Conservation (phyloP, 1,284 basidiomycete genomes). For the Boletellus deceptivus region DNA sequence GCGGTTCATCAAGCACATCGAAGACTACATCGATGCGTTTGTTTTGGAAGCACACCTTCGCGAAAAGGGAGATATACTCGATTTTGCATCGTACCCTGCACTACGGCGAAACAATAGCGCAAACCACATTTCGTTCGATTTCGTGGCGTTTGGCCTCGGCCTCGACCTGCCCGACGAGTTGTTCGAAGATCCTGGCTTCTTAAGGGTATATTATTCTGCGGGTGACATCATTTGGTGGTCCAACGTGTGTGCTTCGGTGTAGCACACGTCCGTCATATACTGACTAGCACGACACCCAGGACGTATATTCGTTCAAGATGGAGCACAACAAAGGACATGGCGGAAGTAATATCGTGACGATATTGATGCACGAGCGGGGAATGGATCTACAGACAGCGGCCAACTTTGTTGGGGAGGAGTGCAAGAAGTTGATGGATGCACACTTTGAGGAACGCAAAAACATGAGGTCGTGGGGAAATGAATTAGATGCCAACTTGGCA, state of each 20-base stretch:
- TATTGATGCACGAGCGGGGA: slow-evolving; percentile 56
- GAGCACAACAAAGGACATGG: slow-evolving; percentile 67
- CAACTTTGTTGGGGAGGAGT: slow-evolving; percentile 55
- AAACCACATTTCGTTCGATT: slow-evolving; percentile 59
- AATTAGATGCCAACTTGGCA: slow-evolving; percentile 47
- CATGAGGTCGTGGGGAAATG: slow-evolving; percentile 49
- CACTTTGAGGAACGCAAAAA: slow-evolving; percentile 46
- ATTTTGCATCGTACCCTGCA: slow-evolving; percentile 48
- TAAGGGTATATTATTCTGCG: slow-evolving; percentile 55
- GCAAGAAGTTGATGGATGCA: slow-evolving; percentile 47
- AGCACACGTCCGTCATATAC: neutral
- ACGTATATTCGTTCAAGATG: slow-evolving; percentile 72
- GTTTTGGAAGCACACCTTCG: slow-evolving; percentile 59
- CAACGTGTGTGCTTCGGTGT: slow-evolving; percentile 43
- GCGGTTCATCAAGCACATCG: slow-evolving; percentile 54
- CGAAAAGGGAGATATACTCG: slow-evolving; percentile 52
- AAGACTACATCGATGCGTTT: slow-evolving; percentile 57
- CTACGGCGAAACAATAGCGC: slow-evolving; percentile 68
- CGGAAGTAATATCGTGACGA: slow-evolving; percentile 65
- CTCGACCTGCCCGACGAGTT: slow-evolving; percentile 63
- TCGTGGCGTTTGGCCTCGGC: slow-evolving; percentile 59
- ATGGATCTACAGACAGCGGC: slow-evolving; percentile 57
- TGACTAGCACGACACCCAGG: slow-evolving; percentile 39
- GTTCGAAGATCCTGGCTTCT: slow-evolving; percentile 53
- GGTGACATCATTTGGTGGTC: slow-evolving; percentile 69